Base-by-base conservation (phyloP, 768 basidiomycete genomes). In the Ramaria rubella region DNA sequence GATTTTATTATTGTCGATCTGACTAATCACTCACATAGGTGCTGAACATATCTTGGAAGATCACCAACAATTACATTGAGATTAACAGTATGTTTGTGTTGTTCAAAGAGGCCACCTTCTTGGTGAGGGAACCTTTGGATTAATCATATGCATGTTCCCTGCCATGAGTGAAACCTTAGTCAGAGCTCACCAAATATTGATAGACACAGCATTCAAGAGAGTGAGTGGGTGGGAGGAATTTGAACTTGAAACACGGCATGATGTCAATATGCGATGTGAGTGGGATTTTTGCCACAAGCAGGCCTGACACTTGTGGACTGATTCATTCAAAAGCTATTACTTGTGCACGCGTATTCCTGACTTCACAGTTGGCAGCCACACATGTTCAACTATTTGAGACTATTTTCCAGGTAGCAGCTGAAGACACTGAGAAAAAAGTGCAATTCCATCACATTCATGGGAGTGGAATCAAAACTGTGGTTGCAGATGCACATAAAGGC, bases 401-500 rank as follows among this genome's bases (percentile, higher is more conserved):
- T 1, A 69, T 71, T 5, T 69, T 63, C 30, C 19, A 60, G 1
- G 62, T 67, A 49, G 59, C 58, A 2, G 19, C 24, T 19, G 33
- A n/a, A 7, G 67, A 67, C 36, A 67, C 64, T 0, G 62, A 62
- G 2, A 5, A 60, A 3, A 44, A 58, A 0, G 59, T 64, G n/a
- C 57, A 50, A 4, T 68, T 68, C 38, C 51, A 58, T 0, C 62
- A 69, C 36, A 69, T 68, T 29, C 57, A 65, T 31, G 65, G 67
- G 0, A 24, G 33, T 15, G 66, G 66, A 1, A 60, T 65, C 23
- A 50, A 61, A 7, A 45, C 60, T 0, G 63, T 63, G 43, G 59
- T 64, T 23, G 65, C 65, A 1, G 68, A 68, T 50, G 59, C 60
- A 2, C 65, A 68, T 48, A 66, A 38, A 51, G 65, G 66, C 1